Evolutionary conservation across 495 filamentous ascomycete genomes (phyloP), one percentile per base, ranked within the genome.

Genomic region (Aspergillus asperescens): DNA sequence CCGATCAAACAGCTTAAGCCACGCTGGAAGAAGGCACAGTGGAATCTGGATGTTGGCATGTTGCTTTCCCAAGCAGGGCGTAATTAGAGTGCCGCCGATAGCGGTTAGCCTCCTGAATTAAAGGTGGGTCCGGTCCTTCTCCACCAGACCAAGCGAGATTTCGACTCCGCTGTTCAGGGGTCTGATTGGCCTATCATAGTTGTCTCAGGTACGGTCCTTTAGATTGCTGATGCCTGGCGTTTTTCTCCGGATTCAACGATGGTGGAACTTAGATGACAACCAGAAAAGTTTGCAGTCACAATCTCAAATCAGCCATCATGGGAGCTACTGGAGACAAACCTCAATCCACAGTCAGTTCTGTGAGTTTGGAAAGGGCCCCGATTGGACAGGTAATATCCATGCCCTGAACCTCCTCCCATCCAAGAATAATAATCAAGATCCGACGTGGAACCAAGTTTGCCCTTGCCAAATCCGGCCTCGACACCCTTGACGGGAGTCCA

Each of bases 81-180:
- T 37, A 57, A 62, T 62, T 47, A 58, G 55, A 58, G 52, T 54
- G 58, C 18, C 6, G 35, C 52, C 29, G 13, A 22, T 41, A 28
- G 2, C 7, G 28, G 55, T 7, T 48, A 55, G 57, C 50, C 7
- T 7, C 15, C 8, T 31, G 49, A 40, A 28, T 38, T 45, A 48
- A 54, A 45, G 50, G 59, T 61, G 59, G 59, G 55, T 42, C 38
- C 39, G 38, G 55, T 34, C 32, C 55, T 50, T 35, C 55, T 55
- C 54, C 58, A 63, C 56, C 50, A 5, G 48, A n/a, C 48, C 63
- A 63, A 63, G 60, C 57, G 60, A 63, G 59, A 54, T 58, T 67
- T 67, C 51, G 50, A 56, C 57, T 34, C 50, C 62, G 54, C 54
- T 53, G 56, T 44, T 49, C 44, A 32, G 52, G 15, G 7, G 34